Evolutionary conservation across 768 basidiomycete genomes (phyloP), one percentile per base, ranked within the genome.

Genomic region (Podaxis sp.): DNA sequence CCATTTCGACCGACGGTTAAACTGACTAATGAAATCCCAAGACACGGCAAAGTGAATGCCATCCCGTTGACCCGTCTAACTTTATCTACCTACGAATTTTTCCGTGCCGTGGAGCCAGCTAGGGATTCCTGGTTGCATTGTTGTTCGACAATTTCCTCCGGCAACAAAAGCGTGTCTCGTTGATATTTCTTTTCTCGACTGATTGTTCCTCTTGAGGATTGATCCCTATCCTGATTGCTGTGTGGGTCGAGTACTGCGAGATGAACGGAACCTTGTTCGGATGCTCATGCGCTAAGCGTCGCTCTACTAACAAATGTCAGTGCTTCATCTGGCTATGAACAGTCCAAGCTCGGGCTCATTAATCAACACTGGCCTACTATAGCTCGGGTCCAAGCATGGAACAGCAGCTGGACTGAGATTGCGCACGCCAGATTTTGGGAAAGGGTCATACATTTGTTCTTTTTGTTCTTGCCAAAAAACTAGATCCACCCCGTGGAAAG

Each of bases 401-500:
- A 60, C 13, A 4, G n/a, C n/a, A 22, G 15, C 39, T 6, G 15
- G 12, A n/a, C 28, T 36, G 17, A 9, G 38, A 59, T 60, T 60
- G 39, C n/a, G 17, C 28, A 7, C 30, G 42, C 12, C 22, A n/a
- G 8, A 28, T 28, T 15, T 40, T 52, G 13, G 59, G 51, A 38
- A 52, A 52, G 51, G 36, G 59, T 42, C 59, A 39, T 52, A 9
- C 39, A 52, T 60, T 8, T 15, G 30, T 51, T 60, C 59, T 60
- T 60, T 56, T 60, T 60, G 59, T 60, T 60, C 51, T 52, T 36
- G 49, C 59, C 15, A 15, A 33, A 46, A 30, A 52, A 57, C 42
- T 57, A 58, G 57, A 58, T 58, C 57, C 52, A 53, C 52, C 39
- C 46, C 39, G 56, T 59, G 49, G 36, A 60, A 38, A 52, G 59